A percentile compares a stretch with the other conserved stretches of the same genome.
Conservation (phyloP, 495 filamentous ascomycete genomes). For the Podospora pseudoanserina region DNA sequence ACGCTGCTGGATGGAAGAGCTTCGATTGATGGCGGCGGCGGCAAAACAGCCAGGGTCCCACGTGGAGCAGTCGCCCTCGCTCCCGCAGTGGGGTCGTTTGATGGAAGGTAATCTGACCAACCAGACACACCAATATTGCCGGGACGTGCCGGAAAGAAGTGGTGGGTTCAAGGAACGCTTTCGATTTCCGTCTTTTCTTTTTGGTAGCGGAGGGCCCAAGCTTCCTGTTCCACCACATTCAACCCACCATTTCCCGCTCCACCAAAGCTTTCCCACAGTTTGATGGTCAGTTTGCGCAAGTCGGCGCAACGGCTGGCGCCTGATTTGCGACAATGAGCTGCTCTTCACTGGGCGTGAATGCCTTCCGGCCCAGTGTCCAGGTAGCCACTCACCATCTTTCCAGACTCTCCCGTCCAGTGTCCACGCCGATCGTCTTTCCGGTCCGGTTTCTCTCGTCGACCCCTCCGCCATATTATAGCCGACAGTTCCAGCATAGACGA, state of each 20-base stretch:
- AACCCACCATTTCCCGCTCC: background rate
- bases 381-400: slow-evolving; percentile 24
- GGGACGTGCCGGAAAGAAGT: background rate
- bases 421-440: slow-evolving; percentile 8
- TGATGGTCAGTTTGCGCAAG: slow-evolving; percentile 29
- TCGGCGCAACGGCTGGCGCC: slow-evolving; percentile 26
- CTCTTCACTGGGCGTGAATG: slow-evolving; percentile 31
- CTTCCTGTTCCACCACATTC: background rate
- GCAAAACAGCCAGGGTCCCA: background rate
- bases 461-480: background rate
- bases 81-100: background rate
- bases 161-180: background rate
- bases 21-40: background rate
- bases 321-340: slow-evolving; percentile 28
- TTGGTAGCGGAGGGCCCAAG: background rate
- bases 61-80: background rate
- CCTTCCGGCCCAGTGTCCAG: slow-evolving; percentile 31
- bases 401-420: slow-evolving; percentile 10
- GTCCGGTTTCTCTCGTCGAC: slow-evolving; percentile 21
- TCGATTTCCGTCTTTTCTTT: background rate
- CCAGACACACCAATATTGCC: background rate
- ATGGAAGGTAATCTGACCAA: background rate
- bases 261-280: slow-evolving; percentile 10
- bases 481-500: background rate
- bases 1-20: background rate